Conservation (phyloP, 1,284 basidiomycete genomes). For the Rhodotorula sp. region DNA sequence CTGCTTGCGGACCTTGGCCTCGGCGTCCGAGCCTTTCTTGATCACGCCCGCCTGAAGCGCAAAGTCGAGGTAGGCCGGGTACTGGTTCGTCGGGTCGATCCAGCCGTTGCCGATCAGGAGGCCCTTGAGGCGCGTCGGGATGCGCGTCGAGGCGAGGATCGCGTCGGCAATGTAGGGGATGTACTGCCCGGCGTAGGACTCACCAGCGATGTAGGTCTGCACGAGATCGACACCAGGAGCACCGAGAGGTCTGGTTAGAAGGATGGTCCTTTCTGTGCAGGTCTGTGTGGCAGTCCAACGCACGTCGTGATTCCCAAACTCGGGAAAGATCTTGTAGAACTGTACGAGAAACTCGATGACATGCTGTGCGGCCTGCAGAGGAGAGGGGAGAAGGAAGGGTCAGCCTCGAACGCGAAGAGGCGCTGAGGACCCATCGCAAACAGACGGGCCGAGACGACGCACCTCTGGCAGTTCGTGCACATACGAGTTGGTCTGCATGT, state of each 20-base stretch:
- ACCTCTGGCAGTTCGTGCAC: conserved; percentile 77
- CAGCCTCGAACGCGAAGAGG: background rate
- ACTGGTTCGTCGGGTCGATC: conserved; percentile 88
- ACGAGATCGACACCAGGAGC: no score
- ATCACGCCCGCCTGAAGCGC: conserved; percentile 77
- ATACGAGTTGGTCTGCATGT: conserved; percentile 80
- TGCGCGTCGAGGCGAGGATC: conserved; percentile 47
- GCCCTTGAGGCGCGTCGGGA: conserved; percentile 65
- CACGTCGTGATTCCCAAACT: conserved; percentile 79
- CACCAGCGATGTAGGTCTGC: conserved; percentile 87
- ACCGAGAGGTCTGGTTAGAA: background rate
- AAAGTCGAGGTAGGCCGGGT: conserved; percentile 86
- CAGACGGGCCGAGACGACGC: conserved; percentile 27
- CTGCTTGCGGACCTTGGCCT: conserved; percentile 63
- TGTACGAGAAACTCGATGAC: conserved; percentile 80
- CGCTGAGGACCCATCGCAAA: no score
- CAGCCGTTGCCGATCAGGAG: conserved; percentile 95
- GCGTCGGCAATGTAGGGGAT: conserved; percentile 82
- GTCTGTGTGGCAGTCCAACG: conserved; percentile 49
- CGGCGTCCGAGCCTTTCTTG: conserved; percentile 69
- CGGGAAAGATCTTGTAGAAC: conserved; percentile 89
- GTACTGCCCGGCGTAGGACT: conserved; percentile 98
- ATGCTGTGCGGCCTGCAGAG: conserved; percentile 70
- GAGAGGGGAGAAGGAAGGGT: background rate
- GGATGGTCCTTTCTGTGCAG: no score